Percentiles rank a stretch among this genome's conserved stretches.
These are phyloP conservation scores for Dioszegia crocea DNA, from an alignment of 768 basidiomycete genomes.

Conservation along the genomic window DNA sequence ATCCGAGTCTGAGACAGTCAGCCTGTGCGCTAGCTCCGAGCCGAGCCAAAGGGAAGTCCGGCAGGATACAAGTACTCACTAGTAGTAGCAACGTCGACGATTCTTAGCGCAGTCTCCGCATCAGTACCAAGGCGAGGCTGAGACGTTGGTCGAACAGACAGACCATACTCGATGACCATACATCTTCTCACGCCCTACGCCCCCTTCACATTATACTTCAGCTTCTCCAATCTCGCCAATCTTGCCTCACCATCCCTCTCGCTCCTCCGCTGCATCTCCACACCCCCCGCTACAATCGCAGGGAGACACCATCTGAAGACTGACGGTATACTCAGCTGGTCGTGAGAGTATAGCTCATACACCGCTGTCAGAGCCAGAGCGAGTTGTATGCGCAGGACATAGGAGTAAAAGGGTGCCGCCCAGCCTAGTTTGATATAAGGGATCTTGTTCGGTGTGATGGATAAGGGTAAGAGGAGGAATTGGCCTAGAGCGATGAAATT, in stretches of 20 bases:
- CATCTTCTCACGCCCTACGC: slow-evolving; percentile 7
- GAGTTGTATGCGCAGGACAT: slow-evolving; percentile 21
- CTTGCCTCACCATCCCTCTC: slow-evolving; percentile 21
- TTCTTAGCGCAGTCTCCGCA: not conserved
- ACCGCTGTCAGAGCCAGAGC: slow-evolving; percentile 12
- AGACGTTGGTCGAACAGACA: not conserved
- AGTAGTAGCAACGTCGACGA: too few species aligned
- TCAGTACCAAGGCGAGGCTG: too few species aligned
- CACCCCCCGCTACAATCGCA: slow-evolving; percentile 17
- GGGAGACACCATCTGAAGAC: slow-evolving; percentile 29
- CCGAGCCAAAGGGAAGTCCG: too few species aligned
- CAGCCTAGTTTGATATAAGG: slow-evolving; percentile 1
- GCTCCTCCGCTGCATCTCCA: slow-evolving; percentile 24
- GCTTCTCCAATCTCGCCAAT: slow-evolving; percentile 17
- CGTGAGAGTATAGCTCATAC: not conserved
- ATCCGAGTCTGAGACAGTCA: slow-evolving; percentile 5
- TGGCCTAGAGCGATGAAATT: slow-evolving; percentile 15
- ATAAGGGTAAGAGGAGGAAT: slow-evolving; percentile 29
- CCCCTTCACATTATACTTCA: slow-evolving; percentile 34
- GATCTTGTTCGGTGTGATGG: slow-evolving; percentile 21
- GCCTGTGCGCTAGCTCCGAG: not conserved
- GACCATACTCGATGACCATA: too few species aligned
- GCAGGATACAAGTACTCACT: too few species aligned
- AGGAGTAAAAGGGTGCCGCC: slow-evolving; percentile 12
- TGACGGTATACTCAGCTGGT: slow-evolving; percentile 6